Base-by-base conservation (phyloP, 2,329 filamentous ascomycete genomes). In the Apiospora rasikravindrae region DNA sequence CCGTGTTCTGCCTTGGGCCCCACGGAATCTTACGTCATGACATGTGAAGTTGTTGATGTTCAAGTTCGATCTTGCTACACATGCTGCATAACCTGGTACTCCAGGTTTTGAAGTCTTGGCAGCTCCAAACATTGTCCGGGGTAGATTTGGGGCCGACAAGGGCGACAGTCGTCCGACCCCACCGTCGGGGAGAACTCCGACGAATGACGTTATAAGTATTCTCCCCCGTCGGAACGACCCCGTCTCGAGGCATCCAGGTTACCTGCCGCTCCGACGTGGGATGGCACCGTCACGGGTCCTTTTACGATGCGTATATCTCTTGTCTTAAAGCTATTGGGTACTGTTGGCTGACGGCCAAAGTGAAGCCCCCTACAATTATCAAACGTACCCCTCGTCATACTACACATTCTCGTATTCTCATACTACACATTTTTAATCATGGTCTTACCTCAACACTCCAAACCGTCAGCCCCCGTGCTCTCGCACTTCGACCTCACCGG, bases 371-470 rank as follows among this genome's bases (percentile, higher is more conserved):
- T 49, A 19, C 19, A 47, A 4, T 19, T 7, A 7, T n/a, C 45
- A 33, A n/a, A 19, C 45, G 7, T 8, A 19, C 19, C 22, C 22
- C 6, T 19, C 19, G 5, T n/a, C 19, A n/a, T 10, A 19, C n/a
- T 10, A n/a, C 6, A 49, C n/a, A 2, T 11, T 47, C n/a, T n/a
- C n/a, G n/a, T n/a, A n/a, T n/a, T n/a, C n/a, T n/a, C 19, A n/a
- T 10, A 19, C n/a, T 10, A n/a, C 6, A 49, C n/a, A 2, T 11
- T 19, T 8, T 22, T 10, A 8, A 70, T 47, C 16, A 80, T 80
- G 78, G 78, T 80, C 69, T 76, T 80, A 67, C 77, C 78, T 16
- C 49, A 74, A 24, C 78, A 80, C 44, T 77, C 79, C 26, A 80
- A 80, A 57, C 77, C 79, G 22, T 70, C 73, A 1, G 76, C 76